Evolutionary conservation across 257 asterid genomes (phyloP).

Genomic region (Solanum arcanum): DNA sequence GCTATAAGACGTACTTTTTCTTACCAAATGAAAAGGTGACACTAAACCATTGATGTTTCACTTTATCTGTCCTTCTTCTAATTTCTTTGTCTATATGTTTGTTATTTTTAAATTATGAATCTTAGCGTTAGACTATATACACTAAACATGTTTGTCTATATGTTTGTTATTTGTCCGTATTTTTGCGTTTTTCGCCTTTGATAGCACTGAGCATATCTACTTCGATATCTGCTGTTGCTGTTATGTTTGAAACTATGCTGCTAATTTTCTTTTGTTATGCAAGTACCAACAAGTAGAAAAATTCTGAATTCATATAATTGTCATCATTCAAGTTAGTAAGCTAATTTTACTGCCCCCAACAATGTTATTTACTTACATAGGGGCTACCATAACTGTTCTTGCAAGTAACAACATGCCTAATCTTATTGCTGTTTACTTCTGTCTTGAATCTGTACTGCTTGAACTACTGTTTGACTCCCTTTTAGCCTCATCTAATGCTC

Average conservation of each 20-base stretch:
- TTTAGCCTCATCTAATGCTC: constrained; percentile 3
- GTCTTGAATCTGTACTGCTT: constrained; percentile 9
- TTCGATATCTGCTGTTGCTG: not conserved
- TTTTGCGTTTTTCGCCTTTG: not conserved
- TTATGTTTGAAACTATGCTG: not conserved
- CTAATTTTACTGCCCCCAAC: not conserved
- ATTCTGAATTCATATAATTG: not conserved
- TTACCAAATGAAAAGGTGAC: not conserved
- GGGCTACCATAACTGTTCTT: not conserved
- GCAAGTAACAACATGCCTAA: not conserved
- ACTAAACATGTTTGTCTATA: not conserved
- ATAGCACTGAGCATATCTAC: not conserved
- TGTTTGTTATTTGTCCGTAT: no score
- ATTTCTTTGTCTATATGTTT: not conserved
- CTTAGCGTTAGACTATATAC: not conserved
- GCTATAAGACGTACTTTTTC: not conserved
- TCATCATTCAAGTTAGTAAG: not conserved
- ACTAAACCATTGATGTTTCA: not conserved
- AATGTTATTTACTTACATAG: not conserved
- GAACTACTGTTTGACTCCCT: constrained; percentile 4
- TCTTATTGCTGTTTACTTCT: not conserved
- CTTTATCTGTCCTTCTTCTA: not conserved
- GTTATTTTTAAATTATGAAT: not conserved
- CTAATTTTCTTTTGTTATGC: not conserved
- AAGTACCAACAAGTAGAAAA: not conserved